Conservation (phyloP, 257 asterid species). For the Ehretia macrophylla region DNA sequence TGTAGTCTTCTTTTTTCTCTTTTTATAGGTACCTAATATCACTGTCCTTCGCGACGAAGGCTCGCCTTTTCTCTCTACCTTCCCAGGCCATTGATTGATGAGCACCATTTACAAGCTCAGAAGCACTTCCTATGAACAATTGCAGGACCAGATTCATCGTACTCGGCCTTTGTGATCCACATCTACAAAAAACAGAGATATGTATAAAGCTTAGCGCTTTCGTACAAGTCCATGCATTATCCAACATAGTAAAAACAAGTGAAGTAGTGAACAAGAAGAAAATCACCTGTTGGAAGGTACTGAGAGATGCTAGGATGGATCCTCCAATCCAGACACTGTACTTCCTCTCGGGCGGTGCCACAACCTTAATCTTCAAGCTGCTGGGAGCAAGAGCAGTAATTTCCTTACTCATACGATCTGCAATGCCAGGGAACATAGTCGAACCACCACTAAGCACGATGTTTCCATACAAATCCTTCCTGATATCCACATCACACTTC, state of each 20-base stretch:
- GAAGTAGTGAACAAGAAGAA: neutral
- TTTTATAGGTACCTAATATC: too few relatives aligned
- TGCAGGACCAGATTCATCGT: slow-evolving; percentile 59
- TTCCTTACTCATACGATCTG: slow-evolving; percentile 71
- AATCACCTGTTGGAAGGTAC: slow-evolving; percentile 23
- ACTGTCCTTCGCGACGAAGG: too few relatives aligned
- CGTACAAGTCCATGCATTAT: neutral
- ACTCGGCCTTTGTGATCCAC: slow-evolving; percentile 60
- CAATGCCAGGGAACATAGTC: slow-evolving; percentile 68
- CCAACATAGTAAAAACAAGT: neutral
- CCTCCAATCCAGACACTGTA: slow-evolving; percentile 83
- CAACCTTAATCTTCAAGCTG: slow-evolving; percentile 65
- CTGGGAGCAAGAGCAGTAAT: slow-evolving; percentile 61
- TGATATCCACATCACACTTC: slow-evolving; percentile 44
- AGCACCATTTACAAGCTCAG: slow-evolving; percentile 30
- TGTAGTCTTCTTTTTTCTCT: too few relatives aligned
- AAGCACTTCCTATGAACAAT: slow-evolving; percentile 65
- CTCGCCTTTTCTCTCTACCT: too few relatives aligned
- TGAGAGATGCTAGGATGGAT: slow-evolving; percentile 58
- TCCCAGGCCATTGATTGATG: too few relatives aligned
- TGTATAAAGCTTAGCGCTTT: neutral
- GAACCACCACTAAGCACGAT: slow-evolving; percentile 71
- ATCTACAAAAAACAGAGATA: slow-evolving; percentile 29
- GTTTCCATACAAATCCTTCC: slow-evolving; percentile 70
- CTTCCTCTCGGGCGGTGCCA: slow-evolving; percentile 67